phyloP scores from a whole-genome alignment of 2,329 filamentous ascomycete genomes.

The Nemania bipapillata region DNA sequence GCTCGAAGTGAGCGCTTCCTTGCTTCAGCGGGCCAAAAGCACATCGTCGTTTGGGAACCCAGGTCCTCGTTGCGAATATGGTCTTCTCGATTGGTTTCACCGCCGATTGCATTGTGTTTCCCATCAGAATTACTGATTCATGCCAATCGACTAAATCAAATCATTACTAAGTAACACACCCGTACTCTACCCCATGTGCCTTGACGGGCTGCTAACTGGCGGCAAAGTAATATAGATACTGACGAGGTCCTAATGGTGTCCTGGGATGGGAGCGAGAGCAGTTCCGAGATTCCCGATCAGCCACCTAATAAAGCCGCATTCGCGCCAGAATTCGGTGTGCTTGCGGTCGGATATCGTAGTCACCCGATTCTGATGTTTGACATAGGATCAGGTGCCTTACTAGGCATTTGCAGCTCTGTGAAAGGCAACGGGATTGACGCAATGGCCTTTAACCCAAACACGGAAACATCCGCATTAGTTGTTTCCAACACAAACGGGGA shows the following conservation, averaged over 20 bases:
- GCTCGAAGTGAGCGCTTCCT: slow-evolving; percentile 40
- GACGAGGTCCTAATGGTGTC: slow-evolving; percentile 30
- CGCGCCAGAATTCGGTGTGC: slow-evolving; percentile 30
- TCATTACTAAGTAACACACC: slow-evolving; percentile 28
- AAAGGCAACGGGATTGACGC: slow-evolving; percentile 43
- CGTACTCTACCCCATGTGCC: slow-evolving; percentile 16
- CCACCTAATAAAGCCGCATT: slow-evolving; percentile 28
- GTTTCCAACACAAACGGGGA: slow-evolving; percentile 44
- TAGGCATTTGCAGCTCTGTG: slow-evolving; percentile 37
- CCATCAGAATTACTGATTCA: slow-evolving; percentile 23
- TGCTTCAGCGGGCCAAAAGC: slow-evolving; percentile 32
- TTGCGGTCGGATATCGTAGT: slow-evolving; percentile 46
- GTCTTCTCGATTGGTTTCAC: slow-evolving; percentile 28
- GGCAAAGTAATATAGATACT: slow-evolving; percentile 30
- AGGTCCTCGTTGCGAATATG: slow-evolving; percentile 27
- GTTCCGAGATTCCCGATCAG: slow-evolving; percentile 31
- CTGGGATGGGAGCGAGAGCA: slow-evolving; percentile 13
- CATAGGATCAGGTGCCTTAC: slow-evolving; percentile 35
- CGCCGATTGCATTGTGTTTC: slow-evolving; percentile 30
- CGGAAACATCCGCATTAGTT: slow-evolving; percentile 42
- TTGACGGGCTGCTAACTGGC: slow-evolving; percentile 24
- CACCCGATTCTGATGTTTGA: slow-evolving; percentile 45
- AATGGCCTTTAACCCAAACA: slow-evolving; percentile 48
- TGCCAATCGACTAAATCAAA: slow-evolving; percentile 18
- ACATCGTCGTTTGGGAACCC: slow-evolving; percentile 30